A percentile compares a stretch with the other conserved stretches of the same genome.
phyloP scores from a whole-genome alignment of 1,284 basidiomycete genomes.

The Irpex sp. region DNA sequence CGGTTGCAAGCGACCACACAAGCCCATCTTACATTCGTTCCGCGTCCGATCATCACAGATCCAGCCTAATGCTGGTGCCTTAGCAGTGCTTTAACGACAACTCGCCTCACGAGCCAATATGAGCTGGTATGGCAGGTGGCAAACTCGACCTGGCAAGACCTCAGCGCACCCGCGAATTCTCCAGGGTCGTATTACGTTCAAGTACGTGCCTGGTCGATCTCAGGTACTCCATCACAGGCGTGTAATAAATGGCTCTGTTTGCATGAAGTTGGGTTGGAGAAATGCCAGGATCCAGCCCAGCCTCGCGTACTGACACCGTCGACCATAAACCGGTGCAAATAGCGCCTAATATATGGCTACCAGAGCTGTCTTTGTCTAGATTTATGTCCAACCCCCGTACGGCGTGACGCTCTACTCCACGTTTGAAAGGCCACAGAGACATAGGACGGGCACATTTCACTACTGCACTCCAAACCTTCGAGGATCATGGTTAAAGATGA shows the following conservation, averaged over 20 bases:
- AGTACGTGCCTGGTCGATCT: background rate
- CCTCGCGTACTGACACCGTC: background rate
- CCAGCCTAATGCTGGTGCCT: background rate
- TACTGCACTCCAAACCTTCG: background rate
- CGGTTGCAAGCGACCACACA: background rate
- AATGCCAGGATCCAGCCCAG: background rate
- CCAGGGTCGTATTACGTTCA: background rate
- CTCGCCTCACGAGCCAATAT: background rate
- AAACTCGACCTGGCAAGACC: background rate
- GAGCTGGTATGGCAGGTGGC: background rate
- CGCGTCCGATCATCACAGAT: constrained; percentile 1
- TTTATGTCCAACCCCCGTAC: background rate
- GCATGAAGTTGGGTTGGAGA: background rate
- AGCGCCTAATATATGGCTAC: background rate
- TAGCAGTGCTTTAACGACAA: background rate
- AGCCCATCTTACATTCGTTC: background rate
- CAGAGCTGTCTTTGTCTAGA: background rate
- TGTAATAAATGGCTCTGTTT: background rate
- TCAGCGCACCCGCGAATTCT: background rate
- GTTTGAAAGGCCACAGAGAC: background rate
- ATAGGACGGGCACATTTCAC: background rate
- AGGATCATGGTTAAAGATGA: background rate
- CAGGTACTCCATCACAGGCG: background rate
- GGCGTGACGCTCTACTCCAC: background rate
- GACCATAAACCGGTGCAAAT: background rate